Percentiles rank a stretch among this genome's conserved stretches.
These are phyloP conservation scores for Trichoderma sp. DNA, from an alignment of 2,329 filamentous ascomycete genomes.

Conservation along the genomic window DNA sequence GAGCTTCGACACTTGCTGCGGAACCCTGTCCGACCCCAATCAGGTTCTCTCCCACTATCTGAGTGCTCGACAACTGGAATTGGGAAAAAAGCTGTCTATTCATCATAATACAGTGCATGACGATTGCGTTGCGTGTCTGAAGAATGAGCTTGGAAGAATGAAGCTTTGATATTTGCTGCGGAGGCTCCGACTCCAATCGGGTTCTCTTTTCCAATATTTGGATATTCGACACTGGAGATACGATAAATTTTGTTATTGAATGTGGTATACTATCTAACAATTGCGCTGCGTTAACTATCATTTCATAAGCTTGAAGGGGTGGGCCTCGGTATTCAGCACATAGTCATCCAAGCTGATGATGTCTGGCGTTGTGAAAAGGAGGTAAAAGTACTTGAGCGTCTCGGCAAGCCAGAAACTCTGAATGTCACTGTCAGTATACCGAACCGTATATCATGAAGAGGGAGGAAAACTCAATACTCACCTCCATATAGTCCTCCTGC, in stretches of 20 bases:
- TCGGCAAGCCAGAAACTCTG: constrained; percentile 87
- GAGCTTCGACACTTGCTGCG: too few relatives aligned
- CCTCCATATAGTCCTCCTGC: constrained; percentile 62
- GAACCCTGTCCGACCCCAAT: too few relatives aligned
- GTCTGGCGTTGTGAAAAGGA: constrained; percentile 65
- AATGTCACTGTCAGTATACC: constrained; percentile 44
- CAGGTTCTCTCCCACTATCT: too few relatives aligned
- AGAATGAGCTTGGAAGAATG: too few relatives aligned
- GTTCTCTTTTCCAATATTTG: neutral
- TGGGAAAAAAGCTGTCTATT: too few relatives aligned
- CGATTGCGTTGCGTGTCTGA: too few relatives aligned
- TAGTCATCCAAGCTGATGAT: constrained; percentile 62
- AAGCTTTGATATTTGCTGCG: neutral
- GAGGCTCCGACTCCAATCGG: neutral
- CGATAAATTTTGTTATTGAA: neutral
- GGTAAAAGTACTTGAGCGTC: constrained; percentile 78
- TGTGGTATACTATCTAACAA: neutral
- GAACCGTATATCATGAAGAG: neutral
- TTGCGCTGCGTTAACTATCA: neutral
- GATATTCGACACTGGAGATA: neutral
- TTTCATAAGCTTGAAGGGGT: constrained; percentile 47
- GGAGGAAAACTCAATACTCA: constrained; percentile 34
- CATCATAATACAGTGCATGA: too few relatives aligned
- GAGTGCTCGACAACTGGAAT: too few relatives aligned
- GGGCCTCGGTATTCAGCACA: constrained; percentile 62